Evolutionary conservation across 2,329 filamentous ascomycete species (phyloP), one percentile per base, ranked within the genome.

Genomic region (Calonectria fujianensis): DNA sequence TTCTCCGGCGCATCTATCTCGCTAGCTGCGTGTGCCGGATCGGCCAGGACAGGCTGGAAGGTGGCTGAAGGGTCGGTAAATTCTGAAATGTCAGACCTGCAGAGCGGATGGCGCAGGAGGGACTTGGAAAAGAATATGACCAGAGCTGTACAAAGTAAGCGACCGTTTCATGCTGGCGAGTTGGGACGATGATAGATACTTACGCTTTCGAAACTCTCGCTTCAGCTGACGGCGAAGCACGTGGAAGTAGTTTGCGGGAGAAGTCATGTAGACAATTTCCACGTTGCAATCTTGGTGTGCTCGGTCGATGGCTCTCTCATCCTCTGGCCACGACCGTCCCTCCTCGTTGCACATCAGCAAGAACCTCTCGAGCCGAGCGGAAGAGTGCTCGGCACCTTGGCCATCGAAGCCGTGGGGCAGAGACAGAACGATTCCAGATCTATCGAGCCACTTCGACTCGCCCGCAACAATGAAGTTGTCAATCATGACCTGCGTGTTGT

Each of bases 271-370:
- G 61, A 93, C 95, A 84, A 99, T 93, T 88, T 98, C 96, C 92
- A 99, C 97, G 88, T 99, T 99, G 90, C 95, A 98, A 88, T 98
- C 96, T 88, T 98, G 97, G 89, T 98, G 97, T 86, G 98, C 96
- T 80, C 97, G 95, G 64, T 97, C 93, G 76, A 98, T 91, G 89
- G 96, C 98, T 8, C n/a, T 29, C 76, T 98, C 95, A 39, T 91
- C 89, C 1, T 92, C 90, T 66, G 97, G 97, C 93, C 95, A 98
- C 80, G 96, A 91, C 76, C 96, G 94, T 65, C 96, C 96, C 83
- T 99, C 97, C 85, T 99, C 96, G 87, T 98, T 98, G 87, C 94
- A 97, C 75, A 99, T 93, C 87, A 98, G 96, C 78, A 99, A 90
- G 88, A 98, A 99, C 82, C 97, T 94, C 89, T 98, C 97, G 87